Base-by-base conservation (phyloP, 1,284 basidiomycete species). In the Exsudoporus floridanus region DNA sequence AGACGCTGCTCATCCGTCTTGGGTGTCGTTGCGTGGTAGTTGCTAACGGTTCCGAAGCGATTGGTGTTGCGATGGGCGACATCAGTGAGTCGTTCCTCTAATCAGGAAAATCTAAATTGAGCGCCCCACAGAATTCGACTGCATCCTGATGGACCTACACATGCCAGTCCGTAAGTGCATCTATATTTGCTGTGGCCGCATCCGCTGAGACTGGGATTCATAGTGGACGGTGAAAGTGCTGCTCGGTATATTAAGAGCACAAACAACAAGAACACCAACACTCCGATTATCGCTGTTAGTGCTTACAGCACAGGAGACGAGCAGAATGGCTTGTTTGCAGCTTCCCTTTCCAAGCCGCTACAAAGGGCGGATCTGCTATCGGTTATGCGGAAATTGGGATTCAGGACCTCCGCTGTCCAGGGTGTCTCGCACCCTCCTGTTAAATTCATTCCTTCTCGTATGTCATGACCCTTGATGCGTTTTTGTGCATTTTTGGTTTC, bases 51-150 rank as follows among this genome's bases (percentile, higher is more conserved):
- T 94, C 94, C 6, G 94, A 97, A 68, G 96, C 96, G 21, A 89
- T 98, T 60, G 94, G 94, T 59, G 88, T 96, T 53, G 95, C 95
- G 10, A 96, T 98, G 86, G 93, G 94, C 45, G 94, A 94, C 69
- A 94, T 95, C 73, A 90, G 92, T 92, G 70, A 77, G 91, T 83
- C 28, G 27, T 36, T 23, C 2, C 60, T 40, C 6, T 30, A 30
- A 33, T 42, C 7, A 25, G 53, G 49, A 45, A 37, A 23, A 46
- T 30, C 21, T 45, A 21, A 42, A 52, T 62, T 70, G 43, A 69
- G 7, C 34, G 36, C 43, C 45, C 31, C 25, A 12, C 66, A 92
- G 89, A 92, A 76, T 92, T 92, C 65, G 90, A 92, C 65, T 88
- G 88, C 67, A 91, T 94, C 63, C 77, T 94, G 60, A 91, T 94